Base-by-base conservation (phyloP, 78 protist species). In the Paratrimastix pyriformis region DNA sequence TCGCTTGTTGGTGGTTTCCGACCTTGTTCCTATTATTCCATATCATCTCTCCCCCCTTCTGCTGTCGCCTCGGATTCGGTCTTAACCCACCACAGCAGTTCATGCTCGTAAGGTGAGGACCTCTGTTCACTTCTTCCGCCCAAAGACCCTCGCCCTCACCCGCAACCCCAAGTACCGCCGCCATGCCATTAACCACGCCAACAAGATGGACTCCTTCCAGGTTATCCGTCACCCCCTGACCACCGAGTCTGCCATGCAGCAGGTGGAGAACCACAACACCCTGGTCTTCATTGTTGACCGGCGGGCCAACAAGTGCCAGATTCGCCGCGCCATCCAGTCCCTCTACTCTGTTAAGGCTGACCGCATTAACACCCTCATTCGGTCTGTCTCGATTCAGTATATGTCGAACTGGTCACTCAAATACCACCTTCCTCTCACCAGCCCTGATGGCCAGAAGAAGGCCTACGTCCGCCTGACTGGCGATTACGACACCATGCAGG, bases 181-280 rank as follows among this genome's bases (percentile, higher is more conserved):
- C 73, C 0, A 35, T 8, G 46, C 81, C 0, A 69, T 35, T 1
- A 45, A 72, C 29, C 13, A 13, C 35, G 55, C 1, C 33, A 2
- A 6, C 69, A 40, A n/a, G 65, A 39, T 79, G 18, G 91, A 90
- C 77, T 55, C 81, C 30, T 79, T 39, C 66, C 32, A 37, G 69
- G 60, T 92, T 75, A 57, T 93, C 74, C 79, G 85, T 80, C 80
- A 80, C 82, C 99, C 99, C 30, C 83, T 92, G 65, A 90, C 91
- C 54, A 90, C 97, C 30, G 98, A 94, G 84, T 65, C 90, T 9
- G 96, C 97, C 71, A 85, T 92, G 94, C 86, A 88, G 91, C 81
- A 89, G 93, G 89, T 94, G 54, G 99, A 97, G 82, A 92, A 83
- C 62, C 80, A 86, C 92, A 94, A 94, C 94, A 94, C 98, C 68